These are phyloP conservation scores for Fusarium sp. DNA, from an alignment of 2,329 filamentous ascomycete genomes.

Conservation along the genomic window DNA sequence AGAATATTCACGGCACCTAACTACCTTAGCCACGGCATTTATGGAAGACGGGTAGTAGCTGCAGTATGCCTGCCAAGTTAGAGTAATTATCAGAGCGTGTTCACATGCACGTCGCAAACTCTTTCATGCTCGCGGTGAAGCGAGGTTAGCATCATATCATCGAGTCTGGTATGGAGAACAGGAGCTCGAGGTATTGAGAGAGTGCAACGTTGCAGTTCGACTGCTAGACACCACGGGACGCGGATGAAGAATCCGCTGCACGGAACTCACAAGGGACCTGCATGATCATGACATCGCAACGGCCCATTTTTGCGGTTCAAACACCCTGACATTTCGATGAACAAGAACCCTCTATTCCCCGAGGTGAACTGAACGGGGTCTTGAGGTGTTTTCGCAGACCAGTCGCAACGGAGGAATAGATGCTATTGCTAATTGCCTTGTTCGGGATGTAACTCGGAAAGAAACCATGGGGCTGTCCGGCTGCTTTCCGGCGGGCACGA, in stretches of 20 bases:
- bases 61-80: background rate
- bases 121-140: background rate
- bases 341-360: constrained; percentile 13
- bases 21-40: background rate
- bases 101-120: constrained; percentile 8
- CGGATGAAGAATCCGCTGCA: constrained; percentile 7
- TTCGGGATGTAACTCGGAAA: constrained; percentile 4
- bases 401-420: background rate
- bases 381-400: background rate
- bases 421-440: background rate
- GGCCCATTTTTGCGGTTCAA: constrained; percentile 9
- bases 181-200: background rate
- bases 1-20: background rate
- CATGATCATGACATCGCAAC: constrained; percentile 9
- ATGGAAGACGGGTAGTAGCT: background rate
- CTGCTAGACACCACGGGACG: background rate
- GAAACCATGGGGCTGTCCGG: constrained; percentile 10
- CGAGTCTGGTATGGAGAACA: background rate
- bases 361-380: constrained; percentile 1
- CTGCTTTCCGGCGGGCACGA: constrained; percentile 14
- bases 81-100: background rate
- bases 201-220: constrained; percentile 26
- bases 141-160: constrained; percentile 9
- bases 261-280: constrained; percentile 19
- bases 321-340: constrained; percentile 6